These are phyloP conservation scores for Boletus barrowsii DNA, from an alignment of 768 basidiomycete species.

Conservation along the genomic window DNA sequence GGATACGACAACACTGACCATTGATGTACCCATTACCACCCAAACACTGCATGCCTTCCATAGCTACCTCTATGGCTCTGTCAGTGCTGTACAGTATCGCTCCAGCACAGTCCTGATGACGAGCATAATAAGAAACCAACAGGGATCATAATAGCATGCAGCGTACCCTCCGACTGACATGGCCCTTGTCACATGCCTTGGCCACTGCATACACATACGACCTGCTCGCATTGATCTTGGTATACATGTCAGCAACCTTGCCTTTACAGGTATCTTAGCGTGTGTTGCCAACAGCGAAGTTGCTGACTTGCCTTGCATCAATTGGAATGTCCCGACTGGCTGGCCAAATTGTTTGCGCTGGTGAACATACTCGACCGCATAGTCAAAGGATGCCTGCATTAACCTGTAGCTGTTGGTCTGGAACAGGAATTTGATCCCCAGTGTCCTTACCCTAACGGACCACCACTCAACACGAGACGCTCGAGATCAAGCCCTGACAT, in stretches of 20 bases:
- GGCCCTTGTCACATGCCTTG: conserved; percentile 77
- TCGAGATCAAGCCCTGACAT: conserved; percentile 96
- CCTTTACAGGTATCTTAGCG: conserved; percentile 37
- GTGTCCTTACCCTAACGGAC: conserved; percentile 73
- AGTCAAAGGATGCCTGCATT: conserved; percentile 92
- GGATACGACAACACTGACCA: conserved; percentile 42
- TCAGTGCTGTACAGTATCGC: conserved; percentile 94
- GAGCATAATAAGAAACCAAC: conserved; percentile 8
- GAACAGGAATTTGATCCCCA: not conserved
- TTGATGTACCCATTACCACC: conserved; percentile 97
- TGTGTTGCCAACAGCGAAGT: not conserved
- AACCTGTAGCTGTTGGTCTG: conserved; percentile 44
- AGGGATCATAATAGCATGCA: not conserved
- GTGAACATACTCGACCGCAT: conserved; percentile 87
- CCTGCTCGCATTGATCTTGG: conserved; percentile 82
- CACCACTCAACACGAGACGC: conserved; percentile 86
- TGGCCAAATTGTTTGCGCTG: conserved; percentile 89
- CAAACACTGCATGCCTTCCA: conserved; percentile 90
- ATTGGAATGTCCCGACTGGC: conserved; percentile 85
- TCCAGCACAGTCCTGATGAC: conserved; percentile 83
- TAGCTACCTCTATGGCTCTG: conserved; percentile 83
- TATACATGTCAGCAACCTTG: conserved; percentile 93
- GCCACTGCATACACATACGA: conserved; percentile 94
- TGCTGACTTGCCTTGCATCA: conserved; percentile 79
- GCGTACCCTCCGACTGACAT: conserved; percentile 73